phyloP scores from a whole-genome alignment of 1,284 basidiomycete genomes.

The Leccinum subrobustum region DNA sequence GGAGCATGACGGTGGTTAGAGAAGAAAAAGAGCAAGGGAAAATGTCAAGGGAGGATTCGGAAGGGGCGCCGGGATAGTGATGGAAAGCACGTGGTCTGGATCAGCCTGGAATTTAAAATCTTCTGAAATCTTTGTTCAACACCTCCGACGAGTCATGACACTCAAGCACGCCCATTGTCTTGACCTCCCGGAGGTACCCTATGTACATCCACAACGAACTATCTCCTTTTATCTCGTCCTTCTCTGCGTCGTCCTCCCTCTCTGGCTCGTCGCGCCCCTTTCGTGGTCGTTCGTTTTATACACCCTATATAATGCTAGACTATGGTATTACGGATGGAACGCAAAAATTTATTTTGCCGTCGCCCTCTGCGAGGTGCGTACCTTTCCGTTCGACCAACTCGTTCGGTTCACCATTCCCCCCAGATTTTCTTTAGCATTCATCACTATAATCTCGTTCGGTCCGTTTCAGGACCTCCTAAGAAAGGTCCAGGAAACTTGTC shows the following conservation, averaged over 20 bases:
- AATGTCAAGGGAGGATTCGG: constrained; percentile 27
- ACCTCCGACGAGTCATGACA: not conserved
- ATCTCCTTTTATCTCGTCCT: constrained; percentile 61
- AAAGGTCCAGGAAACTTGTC: constrained; percentile 45
- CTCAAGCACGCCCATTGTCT: not conserved
- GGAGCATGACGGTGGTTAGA: constrained; percentile 54
- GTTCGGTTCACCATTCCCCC: not conserved
- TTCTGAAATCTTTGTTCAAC: not conserved
- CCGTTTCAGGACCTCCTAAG: constrained; percentile 53
- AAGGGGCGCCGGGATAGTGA: constrained; percentile 1
- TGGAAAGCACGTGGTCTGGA: constrained; percentile 13
- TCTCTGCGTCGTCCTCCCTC: constrained; percentile 56
- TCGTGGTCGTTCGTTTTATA: constrained; percentile 70
- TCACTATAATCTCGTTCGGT: constrained; percentile 54
- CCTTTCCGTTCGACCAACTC: not conserved
- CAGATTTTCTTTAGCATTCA: constrained; percentile 81
- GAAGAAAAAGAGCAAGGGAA: constrained; percentile 12
- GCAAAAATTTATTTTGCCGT: constrained; percentile 43
- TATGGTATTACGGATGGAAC: constrained; percentile 43
- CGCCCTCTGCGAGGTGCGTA: constrained; percentile 58
- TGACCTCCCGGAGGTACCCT: constrained; percentile 37
- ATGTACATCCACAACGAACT: constrained; percentile 37
- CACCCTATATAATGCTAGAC: constrained; percentile 45
- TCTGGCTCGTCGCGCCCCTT: constrained; percentile 70
- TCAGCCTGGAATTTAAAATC: not conserved